Conservation (phyloP, 352 stramenopile species). For the Pseudoperonospora humuli region DNA sequence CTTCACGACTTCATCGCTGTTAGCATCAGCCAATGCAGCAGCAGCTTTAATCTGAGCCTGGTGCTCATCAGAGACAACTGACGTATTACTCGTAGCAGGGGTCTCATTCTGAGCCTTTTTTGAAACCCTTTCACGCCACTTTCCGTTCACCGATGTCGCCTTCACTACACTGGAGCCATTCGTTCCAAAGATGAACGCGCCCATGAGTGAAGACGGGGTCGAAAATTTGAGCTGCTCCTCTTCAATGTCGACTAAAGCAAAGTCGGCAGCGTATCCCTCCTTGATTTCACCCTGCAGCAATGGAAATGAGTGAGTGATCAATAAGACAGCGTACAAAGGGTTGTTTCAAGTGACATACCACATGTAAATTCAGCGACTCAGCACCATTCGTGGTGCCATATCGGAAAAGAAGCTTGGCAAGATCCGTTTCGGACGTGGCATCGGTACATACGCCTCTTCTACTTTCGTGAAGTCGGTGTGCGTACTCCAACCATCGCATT, state of each 20-base stretch:
- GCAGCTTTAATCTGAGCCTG: conserved; percentile 35
- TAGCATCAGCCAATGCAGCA: conserved; percentile 38
- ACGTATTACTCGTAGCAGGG: conserved; percentile 1
- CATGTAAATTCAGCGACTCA: conserved; percentile 57
- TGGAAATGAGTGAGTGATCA: background rate
- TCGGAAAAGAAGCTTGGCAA: conserved; percentile 54
- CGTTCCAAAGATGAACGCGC: conserved; percentile 59
- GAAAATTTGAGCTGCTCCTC: conserved; percentile 70
- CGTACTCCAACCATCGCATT: conserved; percentile 78
- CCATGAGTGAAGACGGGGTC: conserved; percentile 45
- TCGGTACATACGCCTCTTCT: conserved; percentile 58
- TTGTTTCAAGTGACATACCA: conserved; percentile 28
- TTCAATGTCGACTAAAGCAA: conserved; percentile 55
- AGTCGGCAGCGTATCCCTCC: conserved; percentile 53
- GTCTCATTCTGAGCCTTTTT: conserved; percentile 7
- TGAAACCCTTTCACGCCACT: conserved; percentile 42
- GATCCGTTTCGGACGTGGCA: conserved; percentile 39
- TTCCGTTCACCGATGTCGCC: conserved; percentile 63
- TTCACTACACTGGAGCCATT: conserved; percentile 67
- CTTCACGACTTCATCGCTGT: conserved; percentile 56
- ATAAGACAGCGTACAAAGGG: conserved; percentile 1
- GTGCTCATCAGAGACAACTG: conserved; percentile 34
- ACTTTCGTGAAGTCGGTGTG: conserved; percentile 55
- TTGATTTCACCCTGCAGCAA: conserved; percentile 52
- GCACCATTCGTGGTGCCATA: conserved; percentile 64